Conservation (phyloP, 2,329 filamentous ascomycete species). For the Penicillium freii region DNA sequence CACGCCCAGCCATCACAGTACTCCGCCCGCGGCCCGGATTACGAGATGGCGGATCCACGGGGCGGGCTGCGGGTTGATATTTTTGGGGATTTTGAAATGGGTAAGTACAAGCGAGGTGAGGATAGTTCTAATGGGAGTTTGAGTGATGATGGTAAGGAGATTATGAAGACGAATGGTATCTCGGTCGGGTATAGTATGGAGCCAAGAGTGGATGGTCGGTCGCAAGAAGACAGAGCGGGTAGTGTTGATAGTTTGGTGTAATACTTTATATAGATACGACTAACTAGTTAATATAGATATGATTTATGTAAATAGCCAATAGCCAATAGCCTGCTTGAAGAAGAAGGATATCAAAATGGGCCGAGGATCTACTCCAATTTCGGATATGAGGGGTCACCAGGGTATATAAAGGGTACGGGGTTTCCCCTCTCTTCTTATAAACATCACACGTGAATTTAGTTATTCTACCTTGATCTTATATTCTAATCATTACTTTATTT, state of each 20-base stretch:
- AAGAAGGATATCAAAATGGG: neutral
- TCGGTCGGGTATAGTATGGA: slow-evolving; percentile 17
- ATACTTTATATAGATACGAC: neutral
- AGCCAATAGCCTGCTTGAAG: neutral
- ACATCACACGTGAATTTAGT: neutral
- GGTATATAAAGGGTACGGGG: neutral
- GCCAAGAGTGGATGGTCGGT: neutral
- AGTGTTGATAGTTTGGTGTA: slow-evolving; percentile 23
- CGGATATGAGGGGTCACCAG: neutral
- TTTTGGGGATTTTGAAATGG: slow-evolving; percentile 16
- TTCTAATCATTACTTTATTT: neutral
- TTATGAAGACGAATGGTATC: slow-evolving; percentile 24
- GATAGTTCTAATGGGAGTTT: slow-evolving; percentile 13
- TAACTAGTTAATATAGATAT: neutral
- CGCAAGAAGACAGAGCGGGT: slow-evolving; percentile 10
- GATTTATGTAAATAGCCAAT: neutral
- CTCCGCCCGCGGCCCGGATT: slow-evolving; percentile 13
- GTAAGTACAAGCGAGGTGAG: slow-evolving; percentile 15
- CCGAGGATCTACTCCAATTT: neutral
- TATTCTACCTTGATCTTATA: neutral
- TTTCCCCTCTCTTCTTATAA: slow-evolving; percentile 1
- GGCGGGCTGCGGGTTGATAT: slow-evolving; percentile 8
- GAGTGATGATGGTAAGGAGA: slow-evolving; percentile 18
- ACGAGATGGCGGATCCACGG: slow-evolving; percentile 22
- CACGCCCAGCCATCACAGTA: neutral